These are phyloP conservation scores for Thyridium curvatum DNA, from an alignment of 2,329 filamentous ascomycete species.

Conservation along the genomic window DNA sequence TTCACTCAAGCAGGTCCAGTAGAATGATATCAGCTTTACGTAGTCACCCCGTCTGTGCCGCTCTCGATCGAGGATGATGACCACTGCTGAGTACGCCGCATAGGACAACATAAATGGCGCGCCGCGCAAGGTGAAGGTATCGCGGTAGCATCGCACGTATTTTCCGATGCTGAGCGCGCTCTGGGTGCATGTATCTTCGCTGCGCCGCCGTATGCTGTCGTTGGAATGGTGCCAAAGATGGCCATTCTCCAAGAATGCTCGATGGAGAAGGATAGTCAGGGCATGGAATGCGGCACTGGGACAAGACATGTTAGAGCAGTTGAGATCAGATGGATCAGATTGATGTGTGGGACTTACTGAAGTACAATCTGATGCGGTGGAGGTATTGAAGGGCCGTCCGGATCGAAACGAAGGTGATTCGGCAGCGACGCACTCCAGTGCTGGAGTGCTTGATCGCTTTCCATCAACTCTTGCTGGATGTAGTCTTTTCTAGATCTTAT, in stretches of 20 bases:
- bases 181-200: conserved; percentile 11
- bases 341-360: neutral
- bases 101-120: conserved; percentile 35
- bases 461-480: neutral
- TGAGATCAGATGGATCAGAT: too few relatives aligned
- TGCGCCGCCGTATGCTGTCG: neutral
- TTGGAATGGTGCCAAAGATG: conserved; percentile 19
- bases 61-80: conserved; percentile 23
- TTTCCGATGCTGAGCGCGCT: conserved; percentile 30
- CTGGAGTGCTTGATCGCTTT: neutral
- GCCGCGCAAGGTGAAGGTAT: conserved; percentile 27
- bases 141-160: conserved; percentile 26
- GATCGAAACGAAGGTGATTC: neutral
- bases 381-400: neutral
- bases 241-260: conserved; percentile 30
- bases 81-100: conserved; percentile 28
- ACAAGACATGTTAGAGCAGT: too few relatives aligned
- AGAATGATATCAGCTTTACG: conserved; percentile 26
- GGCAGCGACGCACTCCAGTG: neutral
- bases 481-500: neutral
- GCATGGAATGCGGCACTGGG: conserved; percentile 27
- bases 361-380: neutral
- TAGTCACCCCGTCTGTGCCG: conserved; percentile 20
- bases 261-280: conserved; percentile 33
- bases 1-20: conserved; percentile 27